Percentiles rank a stretch among this genome's conserved stretches.
Conservation (phyloP, 305 asterid genomes). For the Fraxinus nigra region DNA sequence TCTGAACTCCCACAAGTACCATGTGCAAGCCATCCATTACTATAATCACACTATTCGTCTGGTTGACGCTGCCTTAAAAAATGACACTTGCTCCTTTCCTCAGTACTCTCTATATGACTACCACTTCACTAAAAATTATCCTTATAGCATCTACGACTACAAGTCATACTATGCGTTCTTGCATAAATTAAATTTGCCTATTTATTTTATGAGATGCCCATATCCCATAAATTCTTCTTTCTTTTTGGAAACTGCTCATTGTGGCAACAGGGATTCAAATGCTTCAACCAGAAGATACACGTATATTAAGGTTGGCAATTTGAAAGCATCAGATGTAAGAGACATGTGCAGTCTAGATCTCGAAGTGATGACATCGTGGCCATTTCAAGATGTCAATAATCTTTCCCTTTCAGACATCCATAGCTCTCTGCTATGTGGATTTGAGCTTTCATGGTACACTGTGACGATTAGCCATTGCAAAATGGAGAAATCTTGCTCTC, state of each 20-base stretch:
- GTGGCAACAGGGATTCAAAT: not conserved
- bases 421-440: constrained; percentile 27
- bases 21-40: constrained; percentile 27
- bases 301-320: constrained; percentile 22
- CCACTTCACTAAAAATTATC: not conserved
- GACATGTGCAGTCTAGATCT: constrained; percentile 19
- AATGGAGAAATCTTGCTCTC: accelerated
- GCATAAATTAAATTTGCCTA: not conserved
- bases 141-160: not conserved
- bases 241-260: not conserved
- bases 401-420: constrained; percentile 21
- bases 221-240: not conserved
- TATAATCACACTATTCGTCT: constrained; percentile 18
- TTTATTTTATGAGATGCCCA: constrained; percentile 22
- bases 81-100: constrained; percentile 23
- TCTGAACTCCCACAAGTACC: constrained; percentile 8
- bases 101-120: not conserved
- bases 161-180: accelerated
- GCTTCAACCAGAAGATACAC: not conserved
- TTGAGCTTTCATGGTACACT: constrained; percentile 3
- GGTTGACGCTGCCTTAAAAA: constrained; percentile 9
- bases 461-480: not conserved
- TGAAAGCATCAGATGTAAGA: constrained; percentile 8
- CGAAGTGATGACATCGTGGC: constrained; percentile 18
- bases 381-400: constrained; percentile 8